Percentiles rank a stretch among this genome's conserved stretches.
Evolutionary conservation across 2,329 filamentous ascomycete genomes (phyloP).

Genomic region (Geosmithia putterillii): DNA sequence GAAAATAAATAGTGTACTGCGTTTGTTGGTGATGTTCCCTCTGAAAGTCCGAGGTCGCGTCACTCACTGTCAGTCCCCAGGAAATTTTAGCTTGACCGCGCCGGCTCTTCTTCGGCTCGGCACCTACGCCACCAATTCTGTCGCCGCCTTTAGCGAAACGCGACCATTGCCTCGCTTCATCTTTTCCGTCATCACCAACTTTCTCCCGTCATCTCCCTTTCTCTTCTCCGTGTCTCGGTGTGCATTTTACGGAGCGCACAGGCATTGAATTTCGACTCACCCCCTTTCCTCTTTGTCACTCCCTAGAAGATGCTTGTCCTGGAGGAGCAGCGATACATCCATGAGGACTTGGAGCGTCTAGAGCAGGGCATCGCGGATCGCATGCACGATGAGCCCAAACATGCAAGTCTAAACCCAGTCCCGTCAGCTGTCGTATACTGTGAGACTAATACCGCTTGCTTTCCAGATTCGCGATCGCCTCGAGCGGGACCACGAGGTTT

Average conservation of each 20-base stretch:
- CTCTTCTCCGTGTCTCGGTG: background rate
- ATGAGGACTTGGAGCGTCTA: conserved; percentile 92
- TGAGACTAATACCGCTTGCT: conserved; percentile 8
- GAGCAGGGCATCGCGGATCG: conserved; percentile 90
- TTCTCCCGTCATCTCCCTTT: background rate
- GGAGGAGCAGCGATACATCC: conserved; percentile 86
- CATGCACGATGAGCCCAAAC: conserved; percentile 75
- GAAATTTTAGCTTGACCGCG: conserved; percentile 1
- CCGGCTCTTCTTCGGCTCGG: conserved; percentile 1
- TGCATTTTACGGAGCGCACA: background rate
- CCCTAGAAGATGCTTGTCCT: conserved; percentile 59
- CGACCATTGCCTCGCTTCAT: background rate
- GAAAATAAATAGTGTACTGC: background rate
- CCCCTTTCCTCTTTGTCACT: background rate
- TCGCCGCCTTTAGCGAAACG: background rate
- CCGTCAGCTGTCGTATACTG: background rate
- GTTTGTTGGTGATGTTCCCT: background rate
- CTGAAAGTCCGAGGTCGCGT: background rate
- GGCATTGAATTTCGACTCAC: background rate
- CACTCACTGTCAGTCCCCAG: background rate
- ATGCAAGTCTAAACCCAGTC: conserved; percentile 41
- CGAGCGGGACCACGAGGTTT: conserved; percentile 83
- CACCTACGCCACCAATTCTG: background rate
- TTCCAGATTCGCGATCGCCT: conserved; percentile 73
- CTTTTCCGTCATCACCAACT: background rate